Evolutionary conservation across 306 rosid species (phyloP).

Genomic region (Vachellia collinsii): DNA sequence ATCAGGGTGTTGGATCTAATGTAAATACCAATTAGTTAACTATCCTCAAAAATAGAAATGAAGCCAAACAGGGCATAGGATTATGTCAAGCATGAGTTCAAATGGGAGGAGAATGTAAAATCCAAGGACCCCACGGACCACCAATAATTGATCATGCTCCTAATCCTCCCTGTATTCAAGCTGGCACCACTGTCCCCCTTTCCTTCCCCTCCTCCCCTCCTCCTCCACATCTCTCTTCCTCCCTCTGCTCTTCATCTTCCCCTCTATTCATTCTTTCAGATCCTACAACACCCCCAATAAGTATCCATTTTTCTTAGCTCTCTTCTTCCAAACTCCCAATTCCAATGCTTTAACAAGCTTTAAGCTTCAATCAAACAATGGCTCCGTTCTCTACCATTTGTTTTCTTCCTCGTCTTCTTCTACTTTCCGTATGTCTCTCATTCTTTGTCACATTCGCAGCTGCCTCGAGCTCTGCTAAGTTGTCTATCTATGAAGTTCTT

Average conservation of each 20-base stretch:
- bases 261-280: constrained; percentile 11
- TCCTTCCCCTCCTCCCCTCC: too few species aligned
- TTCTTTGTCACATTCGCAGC: too few species aligned
- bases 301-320: constrained; percentile 2
- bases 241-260: too few species aligned
- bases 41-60: not conserved
- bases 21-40: too few species aligned
- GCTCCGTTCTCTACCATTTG: constrained; percentile 1
- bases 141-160: constrained; percentile 81
- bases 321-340: not conserved
- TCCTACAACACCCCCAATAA: constrained; percentile 31
- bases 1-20: too few species aligned
- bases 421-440: too few species aligned
- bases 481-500: constrained; percentile 75
- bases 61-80: not conserved
- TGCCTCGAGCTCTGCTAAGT: too few species aligned
- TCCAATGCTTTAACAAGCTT: constrained; percentile 26
- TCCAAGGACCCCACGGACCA: constrained; percentile 36
- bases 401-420: constrained; percentile 1
- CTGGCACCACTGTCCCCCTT: constrained; percentile 59
- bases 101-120: constrained; percentile 14
- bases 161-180: constrained; percentile 63
- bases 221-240: too few species aligned
- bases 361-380: constrained; percentile 32
- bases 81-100: not conserved